A percentile compares a stretch with the other conserved stretches of the same genome.
Evolutionary conservation across 1,284 basidiomycete genomes (phyloP).

Genomic region (Volvariella surrecta): DNA sequence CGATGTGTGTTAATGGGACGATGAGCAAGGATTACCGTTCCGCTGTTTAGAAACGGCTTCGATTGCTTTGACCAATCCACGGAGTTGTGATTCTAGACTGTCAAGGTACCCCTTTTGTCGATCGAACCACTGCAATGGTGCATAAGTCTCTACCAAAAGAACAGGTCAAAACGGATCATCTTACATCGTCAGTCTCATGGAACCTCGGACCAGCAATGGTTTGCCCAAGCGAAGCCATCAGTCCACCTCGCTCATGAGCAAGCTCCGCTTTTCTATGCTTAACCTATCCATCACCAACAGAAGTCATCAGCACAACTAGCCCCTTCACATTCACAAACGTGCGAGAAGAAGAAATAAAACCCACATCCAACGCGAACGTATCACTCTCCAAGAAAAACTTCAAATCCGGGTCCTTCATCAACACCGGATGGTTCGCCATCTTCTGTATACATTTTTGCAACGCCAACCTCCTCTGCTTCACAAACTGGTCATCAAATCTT

Average conservation of each 20-base stretch:
- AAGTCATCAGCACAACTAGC: background rate
- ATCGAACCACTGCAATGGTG: slow-evolving; percentile 79
- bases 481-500: slow-evolving; percentile 84
- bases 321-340: slow-evolving; percentile 1
- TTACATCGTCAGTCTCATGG: slow-evolving; percentile 86
- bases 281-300: slow-evolving; percentile 41
- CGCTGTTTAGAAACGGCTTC: slow-evolving; percentile 78
- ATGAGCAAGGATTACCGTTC: slow-evolving; percentile 34
- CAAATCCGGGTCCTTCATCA: slow-evolving; percentile 79
- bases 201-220: slow-evolving; percentile 79
- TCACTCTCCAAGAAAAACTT: slow-evolving; percentile 86
- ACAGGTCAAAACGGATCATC: slow-evolving; percentile 9
- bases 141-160: background rate
- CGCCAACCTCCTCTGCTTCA: slow-evolving; percentile 74
- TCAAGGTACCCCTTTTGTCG: slow-evolving; percentile 82
- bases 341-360: slow-evolving; percentile 18
- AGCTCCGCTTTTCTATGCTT: slow-evolving; percentile 79
- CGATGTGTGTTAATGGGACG: background rate
- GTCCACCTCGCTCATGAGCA: slow-evolving; percentile 65
- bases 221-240: slow-evolving; percentile 76
- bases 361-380: slow-evolving; percentile 73
- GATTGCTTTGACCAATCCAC: slow-evolving; percentile 79
- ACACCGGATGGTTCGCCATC: slow-evolving; percentile 80
- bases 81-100: slow-evolving; percentile 83
- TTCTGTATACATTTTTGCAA: slow-evolving; percentile 89